Conservation (phyloP, 2,329 filamentous ascomycete genomes). For the Pseudogymnoascus sp. region DNA sequence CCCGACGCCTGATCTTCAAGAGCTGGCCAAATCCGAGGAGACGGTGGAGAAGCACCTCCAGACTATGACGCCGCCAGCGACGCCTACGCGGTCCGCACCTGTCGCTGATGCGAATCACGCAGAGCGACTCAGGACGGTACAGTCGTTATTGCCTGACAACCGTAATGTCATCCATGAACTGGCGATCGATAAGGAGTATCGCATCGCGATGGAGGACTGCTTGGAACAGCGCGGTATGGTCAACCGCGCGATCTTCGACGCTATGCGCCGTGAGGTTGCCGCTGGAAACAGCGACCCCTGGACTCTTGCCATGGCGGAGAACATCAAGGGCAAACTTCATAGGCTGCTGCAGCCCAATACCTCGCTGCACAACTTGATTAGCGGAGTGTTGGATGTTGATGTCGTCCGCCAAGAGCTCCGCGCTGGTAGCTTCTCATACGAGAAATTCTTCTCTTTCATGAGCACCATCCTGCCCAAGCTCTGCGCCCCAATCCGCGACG, state of each 20-base stretch:
- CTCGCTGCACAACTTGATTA: slow-evolving; percentile 65
- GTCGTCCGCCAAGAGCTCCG: slow-evolving; percentile 61
- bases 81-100: slow-evolving; percentile 30
- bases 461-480: slow-evolving; percentile 66
- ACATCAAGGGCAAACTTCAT: slow-evolving; percentile 63
- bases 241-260: slow-evolving; percentile 47
- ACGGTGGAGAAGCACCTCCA: slow-evolving; percentile 36
- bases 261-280: slow-evolving; percentile 54
- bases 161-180: slow-evolving; percentile 70
- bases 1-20: slow-evolving; percentile 32
- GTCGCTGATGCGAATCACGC: slow-evolving; percentile 15
- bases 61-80: slow-evolving; percentile 46
- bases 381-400: slow-evolving; percentile 66
- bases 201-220: slow-evolving; percentile 55
- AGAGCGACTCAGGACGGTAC: slow-evolving; percentile 22
- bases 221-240: slow-evolving; percentile 53
- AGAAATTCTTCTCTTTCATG: slow-evolving; percentile 72
- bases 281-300: slow-evolving; percentile 57
- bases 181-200: slow-evolving; percentile 69
- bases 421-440: slow-evolving; percentile 69
- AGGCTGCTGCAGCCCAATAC: slow-evolving; percentile 62
- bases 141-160: slow-evolving; percentile 59
- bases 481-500: slow-evolving; percentile 73
- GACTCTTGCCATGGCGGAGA: slow-evolving; percentile 62
- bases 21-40: slow-evolving; percentile 34